Conservation (phyloP, 768 basidiomycete genomes). For the Tephrocybe rancida region DNA sequence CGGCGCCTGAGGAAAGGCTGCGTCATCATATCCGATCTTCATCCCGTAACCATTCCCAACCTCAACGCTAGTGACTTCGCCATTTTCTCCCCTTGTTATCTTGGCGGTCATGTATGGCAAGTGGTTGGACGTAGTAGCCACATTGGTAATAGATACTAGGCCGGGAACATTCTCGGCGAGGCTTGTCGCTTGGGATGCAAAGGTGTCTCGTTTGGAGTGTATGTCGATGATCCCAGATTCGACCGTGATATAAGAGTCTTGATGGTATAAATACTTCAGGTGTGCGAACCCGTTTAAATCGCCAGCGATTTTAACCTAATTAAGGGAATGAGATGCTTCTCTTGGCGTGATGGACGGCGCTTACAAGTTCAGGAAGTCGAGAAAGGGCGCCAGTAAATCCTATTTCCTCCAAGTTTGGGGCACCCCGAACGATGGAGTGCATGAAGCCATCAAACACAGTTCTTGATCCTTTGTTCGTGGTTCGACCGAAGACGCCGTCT, state of each 20-base stretch:
- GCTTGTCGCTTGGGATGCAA: neutral
- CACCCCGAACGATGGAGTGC: conserved; percentile 1
- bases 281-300: neutral
- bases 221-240: neutral
- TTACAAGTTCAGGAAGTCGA: neutral
- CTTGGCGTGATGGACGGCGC: neutral
- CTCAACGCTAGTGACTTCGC: neutral
- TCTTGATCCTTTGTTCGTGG: neutral
- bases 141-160: neutral
- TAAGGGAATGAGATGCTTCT: neutral
- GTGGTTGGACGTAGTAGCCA: neutral
- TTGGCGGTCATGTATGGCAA: neutral
- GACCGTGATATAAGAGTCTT: neutral
- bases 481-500: neutral
- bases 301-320: neutral
- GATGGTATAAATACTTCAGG: neutral
- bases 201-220: neutral
- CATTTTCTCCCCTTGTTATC: conserved; percentile 5
- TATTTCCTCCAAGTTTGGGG: conserved; percentile 13
- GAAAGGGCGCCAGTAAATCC: neutral
- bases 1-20: neutral
- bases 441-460: conserved; percentile 1
- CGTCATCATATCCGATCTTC: conserved; percentile 2
- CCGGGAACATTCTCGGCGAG: neutral
- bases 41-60: conserved; percentile 2